These are phyloP conservation scores for Penstemon newberryi DNA, from an alignment of 257 asterid species.

Conservation along the genomic window DNA sequence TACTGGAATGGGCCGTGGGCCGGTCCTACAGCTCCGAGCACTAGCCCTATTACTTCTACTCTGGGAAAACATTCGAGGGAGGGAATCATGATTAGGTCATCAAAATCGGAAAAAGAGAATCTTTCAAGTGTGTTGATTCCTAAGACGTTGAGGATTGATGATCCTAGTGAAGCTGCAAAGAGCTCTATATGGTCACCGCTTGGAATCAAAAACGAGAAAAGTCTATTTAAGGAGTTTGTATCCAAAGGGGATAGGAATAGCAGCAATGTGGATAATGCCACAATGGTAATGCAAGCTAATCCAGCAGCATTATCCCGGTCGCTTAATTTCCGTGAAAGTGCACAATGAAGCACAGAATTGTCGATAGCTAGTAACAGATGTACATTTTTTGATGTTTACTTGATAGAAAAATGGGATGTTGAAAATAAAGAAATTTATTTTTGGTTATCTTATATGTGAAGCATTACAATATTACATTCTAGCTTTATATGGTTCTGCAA, in stretches of 20 bases:
- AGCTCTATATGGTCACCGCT: constrained; percentile 64
- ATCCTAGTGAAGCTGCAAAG: constrained; percentile 67
- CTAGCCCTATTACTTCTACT: constrained; percentile 32
- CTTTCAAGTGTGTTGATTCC: constrained; percentile 36
- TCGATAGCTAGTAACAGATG: background rate
- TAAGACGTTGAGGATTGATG: constrained; percentile 59
- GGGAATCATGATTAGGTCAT: constrained; percentile 28
- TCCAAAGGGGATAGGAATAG: constrained; percentile 31
- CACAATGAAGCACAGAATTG: constrained; percentile 18
- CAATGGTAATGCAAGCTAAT: constrained; percentile 60
- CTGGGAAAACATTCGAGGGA: constrained; percentile 67
- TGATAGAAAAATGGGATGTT: constrained; percentile 5
- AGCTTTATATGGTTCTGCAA: background rate
- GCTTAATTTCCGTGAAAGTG: constrained; percentile 55
- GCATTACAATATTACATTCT: background rate
- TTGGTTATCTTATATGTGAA: background rate
- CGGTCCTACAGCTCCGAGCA: constrained; percentile 37
- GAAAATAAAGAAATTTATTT: background rate
- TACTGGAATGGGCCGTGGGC: constrained; percentile 22
- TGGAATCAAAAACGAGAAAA: constrained; percentile 29
- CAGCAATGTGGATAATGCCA: constrained; percentile 24
- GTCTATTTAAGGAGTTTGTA: constrained; percentile 36
- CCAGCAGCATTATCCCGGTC: constrained; percentile 90
- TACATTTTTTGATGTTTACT: constrained; percentile 13
- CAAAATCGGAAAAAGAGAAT: constrained; percentile 25